Evolutionary conservation across 257 asterid genomes (phyloP), one percentile per base, ranked within the genome.

Genomic region (Nemophila menziesii): DNA sequence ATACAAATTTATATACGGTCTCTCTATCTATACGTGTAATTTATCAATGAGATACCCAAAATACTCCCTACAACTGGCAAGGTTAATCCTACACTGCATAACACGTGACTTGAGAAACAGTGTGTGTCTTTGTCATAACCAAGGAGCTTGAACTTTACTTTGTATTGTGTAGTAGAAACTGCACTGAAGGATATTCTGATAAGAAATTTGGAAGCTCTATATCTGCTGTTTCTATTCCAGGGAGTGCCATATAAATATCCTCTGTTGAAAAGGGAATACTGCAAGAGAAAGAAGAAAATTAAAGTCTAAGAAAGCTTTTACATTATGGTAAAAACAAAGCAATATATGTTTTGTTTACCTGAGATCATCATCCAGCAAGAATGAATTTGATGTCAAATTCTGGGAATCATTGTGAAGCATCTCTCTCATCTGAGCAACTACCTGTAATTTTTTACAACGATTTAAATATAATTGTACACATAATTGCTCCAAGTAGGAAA

Each of bases 191-290:
- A 61, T 62, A 76, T 41, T 90, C 93, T 8, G 92, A 62, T 38
- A 85, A 57, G 61, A 81, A 79, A 52, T 69, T 51, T 2, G 96
- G 98, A 46, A 68, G 78, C 47, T 74, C 92, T 21, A 72, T 61
- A 37, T 74, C 85, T 44, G 92, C 73, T 51, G 93, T 94, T 52
- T 84, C 93, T 9, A 81, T 58, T 21, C 78, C 75, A 6, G 93
- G 92, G 68, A 90, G 86, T 20, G 98, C 98, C 98, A 90, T 78
- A 55, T 90, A 84, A 54, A 90, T 83, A 69, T 90, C 98, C 57
- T 90, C 98, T 0, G 98, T 85, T 52, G 93, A 76, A 75, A 90
- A 90, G 3, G 98, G 98, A 57, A 85, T 81, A 78, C 98, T 90
- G 73, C 79, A 63, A 49, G 21, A 56, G 33, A 38, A 38, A 29